Conservation (phyloP, 2,329 filamentous ascomycete genomes). For the Fusarium tupiense region DNA sequence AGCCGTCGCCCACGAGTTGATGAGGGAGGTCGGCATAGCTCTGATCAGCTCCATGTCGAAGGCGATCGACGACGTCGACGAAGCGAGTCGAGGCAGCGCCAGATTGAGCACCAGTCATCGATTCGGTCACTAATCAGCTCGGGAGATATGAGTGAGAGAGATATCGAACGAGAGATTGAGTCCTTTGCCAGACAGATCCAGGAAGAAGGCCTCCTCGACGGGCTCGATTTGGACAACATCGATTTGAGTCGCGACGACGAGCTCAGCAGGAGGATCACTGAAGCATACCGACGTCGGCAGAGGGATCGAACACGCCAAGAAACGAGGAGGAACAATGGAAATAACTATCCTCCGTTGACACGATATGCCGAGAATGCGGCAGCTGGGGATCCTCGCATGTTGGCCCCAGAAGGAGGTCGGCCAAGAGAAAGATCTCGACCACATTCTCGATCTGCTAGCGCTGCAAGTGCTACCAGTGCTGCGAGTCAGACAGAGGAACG, state of each 20-base stretch:
- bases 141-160: constrained; percentile 78
- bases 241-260: constrained; percentile 87
- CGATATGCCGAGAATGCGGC: constrained; percentile 40
- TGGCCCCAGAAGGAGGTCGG: constrained; percentile 42
- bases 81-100: constrained; percentile 63
- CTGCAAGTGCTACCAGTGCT: constrained; percentile 53
- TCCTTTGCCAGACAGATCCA: constrained; percentile 91
- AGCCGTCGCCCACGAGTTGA: constrained; percentile 40
- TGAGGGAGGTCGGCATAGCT: constrained; percentile 40
- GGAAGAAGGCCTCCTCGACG: constrained; percentile 86
- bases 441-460: constrained; percentile 59
- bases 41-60: constrained; percentile 52
- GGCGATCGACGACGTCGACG: constrained; percentile 48
- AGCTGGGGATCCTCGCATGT: constrained; percentile 42
- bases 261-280: constrained; percentile 88
- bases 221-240: constrained; percentile 87
- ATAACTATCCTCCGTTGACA: constrained; percentile 48
- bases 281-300: constrained; percentile 84
- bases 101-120: constrained; percentile 89
- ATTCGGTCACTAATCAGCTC: constrained; percentile 84
- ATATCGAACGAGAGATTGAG: constrained; percentile 88
- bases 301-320: constrained; percentile 66
- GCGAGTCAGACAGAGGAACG: constrained; percentile 57
- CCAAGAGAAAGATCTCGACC: constrained; percentile 50
- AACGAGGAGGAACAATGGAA: constrained; percentile 56